These are phyloP conservation scores for Quercus phellos DNA, from an alignment of 331 rosid genomes.

Conservation along the genomic window DNA sequence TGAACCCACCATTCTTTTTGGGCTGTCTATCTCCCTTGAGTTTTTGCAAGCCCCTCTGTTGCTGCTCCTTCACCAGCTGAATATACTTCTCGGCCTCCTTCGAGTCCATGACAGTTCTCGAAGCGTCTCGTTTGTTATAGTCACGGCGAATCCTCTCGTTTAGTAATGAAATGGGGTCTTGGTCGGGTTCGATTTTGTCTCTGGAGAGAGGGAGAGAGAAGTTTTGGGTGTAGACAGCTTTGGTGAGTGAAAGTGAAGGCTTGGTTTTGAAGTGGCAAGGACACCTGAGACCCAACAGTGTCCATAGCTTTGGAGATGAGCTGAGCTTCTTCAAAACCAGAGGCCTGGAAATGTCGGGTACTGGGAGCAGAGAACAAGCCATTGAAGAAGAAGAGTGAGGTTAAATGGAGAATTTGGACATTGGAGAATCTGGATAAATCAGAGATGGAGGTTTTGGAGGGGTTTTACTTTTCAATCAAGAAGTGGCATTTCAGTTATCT, in stretches of 20 bases:
- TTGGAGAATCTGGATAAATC: slow-evolving; percentile 9
- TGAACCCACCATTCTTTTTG: slow-evolving; percentile 12
- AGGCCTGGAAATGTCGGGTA: slow-evolving; percentile 35
- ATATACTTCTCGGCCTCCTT: slow-evolving; percentile 77
- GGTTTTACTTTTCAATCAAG: slow-evolving; percentile 24
- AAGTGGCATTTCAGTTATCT: no score
- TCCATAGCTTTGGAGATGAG: slow-evolving; percentile 39
- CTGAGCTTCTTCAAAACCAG: slow-evolving; percentile 31
- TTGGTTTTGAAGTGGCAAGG: slow-evolving; percentile 15
- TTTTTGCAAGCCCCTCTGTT: slow-evolving; percentile 84
- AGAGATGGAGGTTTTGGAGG: slow-evolving; percentile 36
- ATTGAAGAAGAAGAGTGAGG: slow-evolving; percentile 20
- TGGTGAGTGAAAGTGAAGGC: slow-evolving; percentile 13
- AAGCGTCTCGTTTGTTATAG: slow-evolving; percentile 40
- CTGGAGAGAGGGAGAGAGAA: slow-evolving; percentile 25
- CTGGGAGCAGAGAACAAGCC: slow-evolving; percentile 44
- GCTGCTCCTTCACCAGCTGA: slow-evolving; percentile 75
- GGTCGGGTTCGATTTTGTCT: slow-evolving; percentile 32
- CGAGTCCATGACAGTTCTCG: slow-evolving; percentile 47
- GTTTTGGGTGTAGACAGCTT: slow-evolving; percentile 41
- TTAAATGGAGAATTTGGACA: slow-evolving; percentile 6
- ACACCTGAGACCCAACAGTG: slow-evolving; percentile 26
- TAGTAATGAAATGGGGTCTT: slow-evolving; percentile 56
- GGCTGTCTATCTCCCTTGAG: slow-evolving; percentile 48
- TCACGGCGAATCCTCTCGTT: slow-evolving; percentile 73